Base-by-base conservation (phyloP, 2,329 filamentous ascomycete species). In the Colletotrichum sp. region DNA sequence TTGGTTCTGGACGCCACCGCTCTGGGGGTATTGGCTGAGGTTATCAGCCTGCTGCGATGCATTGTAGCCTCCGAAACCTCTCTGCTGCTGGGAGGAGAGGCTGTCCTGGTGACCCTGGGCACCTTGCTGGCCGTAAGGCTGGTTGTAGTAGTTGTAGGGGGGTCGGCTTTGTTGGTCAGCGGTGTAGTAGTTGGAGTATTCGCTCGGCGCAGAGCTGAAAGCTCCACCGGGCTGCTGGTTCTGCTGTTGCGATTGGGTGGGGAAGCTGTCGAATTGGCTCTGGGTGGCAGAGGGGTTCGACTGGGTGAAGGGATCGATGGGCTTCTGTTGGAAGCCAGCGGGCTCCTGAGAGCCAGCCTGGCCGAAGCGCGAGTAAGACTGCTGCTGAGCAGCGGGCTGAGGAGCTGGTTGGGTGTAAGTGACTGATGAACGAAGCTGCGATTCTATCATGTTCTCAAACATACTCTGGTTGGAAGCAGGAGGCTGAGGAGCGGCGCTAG, bases 141-240 rank as follows among this genome's bases (percentile, higher is more conserved):
- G 89, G 71, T 89, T 90, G 83, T 97, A 95, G 84, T 95, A 94
- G 83, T 92, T 93, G 87, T 97, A 98, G 1, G 92, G 90, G 82
- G 93, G 93, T 79, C 95, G 93, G 79, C 92, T 89, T 79, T 92
- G 93, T 79, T 89, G 92, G 78, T 95, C 95, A 44, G 93, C 91
- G 5, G 94, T 95, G 84, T 98, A 98, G 87, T 98, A 98, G 8
- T 94, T 93, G 24, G 94, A 94, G 85, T 95, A 98, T 79, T 98
- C 95, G 83, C 89, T 92, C 16, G 93, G 93, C 24, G 93, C 94
- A 69, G 95, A 95, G 80, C 93, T 95, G 85, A 94, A 94, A 36
- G 90, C 90, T 65, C 90, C 93, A 80, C 90, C 91, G 77, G 91
- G 90, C 79, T 92, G 91, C 72, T 90, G 90, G 59, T 84, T 86